Evolutionary conservation across 768 basidiomycete genomes (phyloP), one percentile per base, ranked within the genome.

Genomic region (Gautieria morchelliformis): DNA sequence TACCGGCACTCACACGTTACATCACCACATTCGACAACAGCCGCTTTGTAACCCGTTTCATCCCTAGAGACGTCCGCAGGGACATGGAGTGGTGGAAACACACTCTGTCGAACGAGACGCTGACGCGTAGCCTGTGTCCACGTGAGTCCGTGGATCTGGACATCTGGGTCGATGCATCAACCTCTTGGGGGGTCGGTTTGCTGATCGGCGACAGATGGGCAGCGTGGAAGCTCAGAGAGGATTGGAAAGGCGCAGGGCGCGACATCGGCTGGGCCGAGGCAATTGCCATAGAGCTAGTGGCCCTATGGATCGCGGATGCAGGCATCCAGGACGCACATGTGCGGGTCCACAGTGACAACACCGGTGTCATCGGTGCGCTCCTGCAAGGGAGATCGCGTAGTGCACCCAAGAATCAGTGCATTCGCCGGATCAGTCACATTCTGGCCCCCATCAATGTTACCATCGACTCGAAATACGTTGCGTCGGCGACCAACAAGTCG

Each of bases 1-100:
- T 75, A 0, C 64, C 69, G 1, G n/a, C 67, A 0, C 52, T 76
- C 8, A 71, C 67, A 30, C 41, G 49, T 19, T 70, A 74, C 47
- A 12, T 58, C 2, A 40, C 67, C 0, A 62, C 62, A 9, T 74
- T 74, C 58, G 45, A 47, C 10, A 6, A 19, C 7, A 51, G 32
- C 32, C 22, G 32, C 6, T 33, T 27, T 19, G 10, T 7, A 9
- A 10, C 15, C 9, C 49, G 32, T 33, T 19, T 10, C 32, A 35
- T 51, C 12, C 32, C 49, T 9, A 7, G 7, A 24, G 20, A 24
- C 12, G 20, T 51, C 22, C 7, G 15, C 9, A 9, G 9, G 14
- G 49, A 51, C 32, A 10, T 51, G 8, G 12, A 7, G 8, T 51
- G 49, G 49, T 51, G 32, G 32, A 9, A 12, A 9, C 32, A 24